Evolutionary conservation across 2,329 filamentous ascomycete species (phyloP), one percentile per base, ranked within the genome.

Genomic region (Rhytidhysteron rufulum): DNA sequence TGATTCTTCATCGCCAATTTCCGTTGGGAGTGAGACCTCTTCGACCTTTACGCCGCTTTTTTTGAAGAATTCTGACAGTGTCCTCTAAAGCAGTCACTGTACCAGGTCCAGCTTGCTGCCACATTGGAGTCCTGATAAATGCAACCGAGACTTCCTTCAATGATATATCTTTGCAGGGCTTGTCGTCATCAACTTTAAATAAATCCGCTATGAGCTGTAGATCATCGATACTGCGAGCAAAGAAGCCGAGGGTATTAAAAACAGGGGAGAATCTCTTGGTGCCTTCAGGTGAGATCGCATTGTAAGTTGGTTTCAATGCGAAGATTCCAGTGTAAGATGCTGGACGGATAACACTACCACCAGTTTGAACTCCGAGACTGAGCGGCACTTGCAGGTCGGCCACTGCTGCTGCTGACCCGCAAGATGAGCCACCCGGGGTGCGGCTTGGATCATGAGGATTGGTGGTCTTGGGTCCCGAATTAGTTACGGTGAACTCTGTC

Each of bases 361-460:
- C 77, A 0, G 80, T 85, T 51, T 85, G 80, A 0, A 79, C 80
- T 1, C 79, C 80, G 0, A 85, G 58, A 0, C 65, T 72, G 6
- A 84, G 44, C 0, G 79, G 76, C 0, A 71, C 72, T 45, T 84
- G 80, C 40, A 73, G 75, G 45, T 84, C 81, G 5, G 66, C 79
- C 1, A 85, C 80, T 0, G 78, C 79, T 0, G 81, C 80, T 0
- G 69, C 81, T 0, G 80, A 83, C 0, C 82, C 81, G 0, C 78
- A 77, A 0, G 79, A 82, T 0, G 80, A 83, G 27, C 82, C 81
- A 2, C 80, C 81, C 0, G 82, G 81, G 0, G 80, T 83, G 3
- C 69, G 66, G 0, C 39, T 41, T 0, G 60, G 45, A 43, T 71
- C 61, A 46, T 74, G 72, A 0, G 80, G 78, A 54, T 85, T 85